A percentile compares a stretch with the other conserved stretches of the same genome.
These are phyloP conservation scores for Climacium dendroides DNA, from an alignment of 225 moss, liverwort and hornwort genomes.

Conservation along the genomic window DNA sequence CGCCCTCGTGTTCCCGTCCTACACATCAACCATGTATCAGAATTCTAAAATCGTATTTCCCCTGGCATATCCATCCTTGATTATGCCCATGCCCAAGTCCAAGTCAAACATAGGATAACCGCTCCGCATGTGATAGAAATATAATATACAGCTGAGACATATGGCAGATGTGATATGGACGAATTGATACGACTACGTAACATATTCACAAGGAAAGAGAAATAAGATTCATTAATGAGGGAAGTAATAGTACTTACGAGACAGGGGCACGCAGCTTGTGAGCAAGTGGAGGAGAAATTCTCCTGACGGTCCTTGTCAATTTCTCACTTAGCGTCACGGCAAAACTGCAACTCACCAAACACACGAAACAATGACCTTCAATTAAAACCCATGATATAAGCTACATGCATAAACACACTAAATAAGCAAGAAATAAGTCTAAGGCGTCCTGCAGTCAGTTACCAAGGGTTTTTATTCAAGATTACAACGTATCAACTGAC, in stretches of 20 bases:
- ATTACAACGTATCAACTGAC: background rate
- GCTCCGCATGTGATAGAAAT: background rate
- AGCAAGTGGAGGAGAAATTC: constrained; percentile 59
- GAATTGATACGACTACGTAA: background rate
- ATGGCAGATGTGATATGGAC: background rate
- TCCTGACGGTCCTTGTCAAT: constrained; percentile 50
- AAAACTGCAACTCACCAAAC: constrained; percentile 32
- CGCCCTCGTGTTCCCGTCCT: constrained; percentile 59
- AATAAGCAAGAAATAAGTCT: background rate
- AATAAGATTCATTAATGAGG: background rate
- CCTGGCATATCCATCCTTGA: background rate
- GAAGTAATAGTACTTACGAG: constrained; percentile 9
- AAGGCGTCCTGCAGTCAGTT: background rate
- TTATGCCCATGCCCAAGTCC: background rate
- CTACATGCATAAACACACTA: background rate
- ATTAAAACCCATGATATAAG: background rate
- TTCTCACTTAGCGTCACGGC: constrained; percentile 58
- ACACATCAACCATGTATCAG: constrained; percentile 2
- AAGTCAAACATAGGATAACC: background rate
- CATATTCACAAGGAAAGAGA: background rate
- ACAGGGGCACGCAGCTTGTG: constrained; percentile 57
- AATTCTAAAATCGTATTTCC: background rate
- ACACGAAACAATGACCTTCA: background rate
- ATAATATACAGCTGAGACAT: background rate
- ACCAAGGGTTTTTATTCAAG: background rate